phyloP scores from a whole-genome alignment of 1,284 basidiomycete species.

The Earliella scabrosa region DNA sequence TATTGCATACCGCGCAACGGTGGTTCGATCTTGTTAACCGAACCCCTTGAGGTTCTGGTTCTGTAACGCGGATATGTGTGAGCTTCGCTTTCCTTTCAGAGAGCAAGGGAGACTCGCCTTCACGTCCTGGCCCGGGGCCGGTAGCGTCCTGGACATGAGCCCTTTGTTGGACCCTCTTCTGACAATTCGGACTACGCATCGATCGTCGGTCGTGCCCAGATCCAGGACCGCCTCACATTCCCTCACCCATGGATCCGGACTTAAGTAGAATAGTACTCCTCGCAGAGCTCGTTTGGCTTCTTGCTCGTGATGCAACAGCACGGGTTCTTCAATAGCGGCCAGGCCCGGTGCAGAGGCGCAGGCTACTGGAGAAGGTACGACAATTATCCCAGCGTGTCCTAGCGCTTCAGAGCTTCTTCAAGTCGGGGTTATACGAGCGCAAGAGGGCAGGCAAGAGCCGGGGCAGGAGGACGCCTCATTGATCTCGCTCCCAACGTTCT shows the following conservation, averaged over 20 bases:
- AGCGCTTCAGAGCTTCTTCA: conserved; percentile 72
- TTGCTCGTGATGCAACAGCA: conserved; percentile 49
- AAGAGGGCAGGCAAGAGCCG: conserved; percentile 67
- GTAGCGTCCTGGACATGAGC: conserved; percentile 17
- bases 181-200: conserved; percentile 96
- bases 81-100: conserved; percentile 25
- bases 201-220: conserved; percentile 85
- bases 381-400: conserved; percentile 78
- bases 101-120: conserved; percentile 38
- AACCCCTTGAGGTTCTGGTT: conserved; percentile 86
- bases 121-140: conserved; percentile 83
- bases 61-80: conserved; percentile 11
- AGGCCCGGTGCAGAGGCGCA: conserved; percentile 21
- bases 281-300: conserved; percentile 30
- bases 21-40: conserved; percentile 38
- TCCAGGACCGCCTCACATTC: conserved; percentile 21
- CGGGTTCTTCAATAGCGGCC: conserved; percentile 29
- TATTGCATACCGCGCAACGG: no score
- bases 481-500: conserved; percentile 45
- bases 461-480: conserved; percentile 45
- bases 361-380: conserved; percentile 32
- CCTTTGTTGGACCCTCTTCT: conserved; percentile 80
- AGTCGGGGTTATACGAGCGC: conserved; percentile 66
- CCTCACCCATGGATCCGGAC: conserved; percentile 7
- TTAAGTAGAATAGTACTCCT: conserved; percentile 11